phyloP scores from a whole-genome alignment of 2,329 filamentous ascomycete species.

The Fusarium setosum region DNA sequence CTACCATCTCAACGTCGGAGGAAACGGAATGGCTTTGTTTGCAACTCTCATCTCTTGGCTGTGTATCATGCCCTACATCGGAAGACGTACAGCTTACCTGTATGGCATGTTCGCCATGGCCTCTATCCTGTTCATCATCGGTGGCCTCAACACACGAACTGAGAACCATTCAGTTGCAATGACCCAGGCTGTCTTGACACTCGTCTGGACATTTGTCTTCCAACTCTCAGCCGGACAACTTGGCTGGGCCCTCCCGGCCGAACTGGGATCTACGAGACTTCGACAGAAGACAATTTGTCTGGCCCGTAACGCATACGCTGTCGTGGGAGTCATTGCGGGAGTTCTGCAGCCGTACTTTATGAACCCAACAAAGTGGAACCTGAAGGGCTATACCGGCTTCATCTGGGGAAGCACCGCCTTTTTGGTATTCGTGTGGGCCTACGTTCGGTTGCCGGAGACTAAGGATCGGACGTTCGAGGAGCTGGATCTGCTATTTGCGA shows the following conservation, averaged over 20 bases:
- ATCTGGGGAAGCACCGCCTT: constrained; percentile 43
- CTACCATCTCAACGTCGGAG: constrained; percentile 53
- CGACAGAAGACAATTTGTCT: constrained; percentile 49
- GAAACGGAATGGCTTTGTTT: constrained; percentile 53
- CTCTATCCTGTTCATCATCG: constrained; percentile 53
- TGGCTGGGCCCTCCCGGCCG: constrained; percentile 48
- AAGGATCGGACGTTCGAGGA: constrained; percentile 63
- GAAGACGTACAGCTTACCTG: constrained; percentile 58
- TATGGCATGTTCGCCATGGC: constrained; percentile 56
- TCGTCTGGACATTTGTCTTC: constrained; percentile 49
- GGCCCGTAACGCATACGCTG: constrained; percentile 42
- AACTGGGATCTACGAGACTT: constrained; percentile 46
- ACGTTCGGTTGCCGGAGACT: constrained; percentile 63
- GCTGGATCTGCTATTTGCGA: constrained; percentile 63
- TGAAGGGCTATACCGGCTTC: constrained; percentile 54
- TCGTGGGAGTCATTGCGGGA: constrained; percentile 36
- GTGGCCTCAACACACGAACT: constrained; percentile 52
- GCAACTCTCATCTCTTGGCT: constrained; percentile 59
- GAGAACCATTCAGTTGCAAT: constrained; percentile 44
- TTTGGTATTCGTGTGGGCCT: constrained; percentile 49
- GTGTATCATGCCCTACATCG: constrained; percentile 53
- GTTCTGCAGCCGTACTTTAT: constrained; percentile 50
- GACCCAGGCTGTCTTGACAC: constrained; percentile 48
- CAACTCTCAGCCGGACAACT: constrained; percentile 53
- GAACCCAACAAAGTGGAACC: constrained; percentile 52